Conservation (phyloP, 192 early-diverging fungal genomes). For the Dissophora ornata region DNA sequence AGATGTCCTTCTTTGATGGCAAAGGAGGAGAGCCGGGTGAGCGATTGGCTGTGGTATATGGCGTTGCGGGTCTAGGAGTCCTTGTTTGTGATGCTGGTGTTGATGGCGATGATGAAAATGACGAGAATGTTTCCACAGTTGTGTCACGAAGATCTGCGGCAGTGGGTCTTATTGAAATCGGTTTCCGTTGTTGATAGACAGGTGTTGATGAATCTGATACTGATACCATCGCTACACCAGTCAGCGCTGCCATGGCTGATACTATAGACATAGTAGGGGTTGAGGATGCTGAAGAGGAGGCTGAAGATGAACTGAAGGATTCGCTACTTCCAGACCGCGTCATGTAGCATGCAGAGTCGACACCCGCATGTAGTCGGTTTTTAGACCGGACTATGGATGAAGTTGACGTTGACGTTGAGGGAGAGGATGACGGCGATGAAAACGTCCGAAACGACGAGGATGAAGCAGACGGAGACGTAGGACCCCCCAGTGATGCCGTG, state of each 20-base stretch:
- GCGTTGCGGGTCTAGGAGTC: too few relatives aligned
- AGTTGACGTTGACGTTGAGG: not conserved
- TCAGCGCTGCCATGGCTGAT: not conserved
- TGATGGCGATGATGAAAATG: not conserved
- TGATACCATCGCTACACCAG: not conserved
- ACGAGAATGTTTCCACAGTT: not conserved
- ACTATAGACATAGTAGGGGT: conserved; percentile 6
- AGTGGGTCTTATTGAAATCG: conserved; percentile 13
- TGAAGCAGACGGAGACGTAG: conserved; percentile 1
- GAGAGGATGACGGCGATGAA: conserved; percentile 1
- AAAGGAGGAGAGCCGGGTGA: too few relatives aligned
- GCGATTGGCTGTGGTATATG: too few relatives aligned
- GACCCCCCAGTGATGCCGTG: not conserved
- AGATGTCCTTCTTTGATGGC: not conserved
- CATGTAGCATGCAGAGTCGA: conserved; percentile 48
- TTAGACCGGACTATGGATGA: conserved; percentile 9
- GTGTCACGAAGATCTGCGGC: not conserved
- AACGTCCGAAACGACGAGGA: conserved; percentile 3
- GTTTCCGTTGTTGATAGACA: conserved; percentile 8
- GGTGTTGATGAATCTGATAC: not conserved
- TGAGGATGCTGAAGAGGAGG: conserved; percentile 16
- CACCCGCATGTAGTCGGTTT: conserved; percentile 26
- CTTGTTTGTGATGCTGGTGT: not conserved
- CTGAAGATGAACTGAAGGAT: conserved; percentile 6
- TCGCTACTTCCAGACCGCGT: conserved; percentile 21